A percentile compares a stretch with the other conserved stretches of the same genome.
Evolutionary conservation across 106 monocot genomes (phyloP).

Genomic region (Dendrobium catenatum): DNA sequence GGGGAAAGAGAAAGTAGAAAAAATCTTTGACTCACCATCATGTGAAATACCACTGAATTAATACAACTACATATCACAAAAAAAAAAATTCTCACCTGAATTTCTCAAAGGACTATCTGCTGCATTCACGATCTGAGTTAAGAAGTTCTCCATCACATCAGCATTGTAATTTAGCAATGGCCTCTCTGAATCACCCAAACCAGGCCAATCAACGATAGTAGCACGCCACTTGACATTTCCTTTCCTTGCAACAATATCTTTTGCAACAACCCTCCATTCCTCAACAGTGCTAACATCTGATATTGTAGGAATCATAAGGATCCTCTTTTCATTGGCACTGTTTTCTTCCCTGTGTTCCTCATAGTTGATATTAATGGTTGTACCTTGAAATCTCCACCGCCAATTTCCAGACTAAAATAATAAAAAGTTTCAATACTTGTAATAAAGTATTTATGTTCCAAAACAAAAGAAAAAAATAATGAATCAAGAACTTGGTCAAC

Average conservation of each 20-base stretch:
- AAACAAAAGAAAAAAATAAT: not conserved
- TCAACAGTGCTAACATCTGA: constrained; percentile 98
- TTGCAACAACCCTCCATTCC: constrained; percentile 87
- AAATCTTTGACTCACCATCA: not conserved
- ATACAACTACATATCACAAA: not conserved
- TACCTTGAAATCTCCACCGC: constrained; percentile 72
- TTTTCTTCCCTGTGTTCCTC: constrained; percentile 57
- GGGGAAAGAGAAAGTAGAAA: not conserved
- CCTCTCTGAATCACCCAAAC: constrained; percentile 87
- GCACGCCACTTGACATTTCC: constrained; percentile 51
- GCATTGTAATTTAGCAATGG: constrained; percentile 80
- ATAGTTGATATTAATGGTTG: constrained; percentile 58
- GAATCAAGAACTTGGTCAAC: not conserved
- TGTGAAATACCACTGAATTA: not conserved
- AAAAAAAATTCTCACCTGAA: constrained; percentile 33
- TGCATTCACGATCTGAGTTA: constrained; percentile 59
- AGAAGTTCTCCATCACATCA: constrained; percentile 89
- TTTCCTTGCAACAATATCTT: constrained; percentile 57
- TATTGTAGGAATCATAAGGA: constrained; percentile 93
- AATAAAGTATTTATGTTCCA: not conserved
- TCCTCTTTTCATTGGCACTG: constrained; percentile 32
- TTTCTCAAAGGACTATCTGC: constrained; percentile 51
- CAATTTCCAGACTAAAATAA: constrained; percentile 61
- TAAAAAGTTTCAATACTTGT: not conserved
- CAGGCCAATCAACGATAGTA: constrained; percentile 97